Base-by-base conservation (phyloP, 2,329 filamentous ascomycete genomes). In the Aspergillus transmontanensis region DNA sequence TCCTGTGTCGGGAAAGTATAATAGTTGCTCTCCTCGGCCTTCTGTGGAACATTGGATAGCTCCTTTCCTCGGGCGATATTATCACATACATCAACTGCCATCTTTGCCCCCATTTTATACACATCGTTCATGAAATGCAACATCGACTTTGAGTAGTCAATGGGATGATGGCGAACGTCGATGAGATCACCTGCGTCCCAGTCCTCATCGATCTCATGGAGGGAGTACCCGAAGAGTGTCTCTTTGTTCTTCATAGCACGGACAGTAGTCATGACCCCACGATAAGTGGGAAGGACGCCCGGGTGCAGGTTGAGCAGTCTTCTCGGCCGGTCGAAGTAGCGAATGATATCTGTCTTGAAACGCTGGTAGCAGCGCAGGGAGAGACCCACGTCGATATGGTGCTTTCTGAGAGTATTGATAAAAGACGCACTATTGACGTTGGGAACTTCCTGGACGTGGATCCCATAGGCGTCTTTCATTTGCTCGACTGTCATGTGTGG, bases 371-470 rank as follows among this genome's bases (percentile, higher is more conserved):
- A 56, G n/a, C 39, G 21, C 12, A 64, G 23, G 1, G 55, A 64
- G n/a, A 64, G 30, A 16, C 62, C 62, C 12, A 64, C 23, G 23
- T 64, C 62, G 34, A 64, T 59, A 48, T 58, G 56, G 23, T 64
- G 48, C 12, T 55, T 46, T 12, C 58, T 36, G 14, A 64, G 55
- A 14, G 21, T 43, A 1, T 56, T 36, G 21, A 28, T 36, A 16
- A 61, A 39, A 1, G 54, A 28, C 7, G 39, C 30, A 23, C 46
- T 50, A 26, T 57, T 39, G 7, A 56, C 28, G 10, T 23, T 34
- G 2, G 59, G 51, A 0, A 63, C 43, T 7, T 63, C 57, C 30
- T 63, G 61, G 21, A 63, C 57, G 11, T 60, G 34, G 4, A 63
- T 41, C 5, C 61, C 61, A 28, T 63, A 63, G 9, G 61, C 39